phyloP scores from a whole-genome alignment of 1,284 basidiomycete species.

The Ceratobasidium sp. region DNA sequence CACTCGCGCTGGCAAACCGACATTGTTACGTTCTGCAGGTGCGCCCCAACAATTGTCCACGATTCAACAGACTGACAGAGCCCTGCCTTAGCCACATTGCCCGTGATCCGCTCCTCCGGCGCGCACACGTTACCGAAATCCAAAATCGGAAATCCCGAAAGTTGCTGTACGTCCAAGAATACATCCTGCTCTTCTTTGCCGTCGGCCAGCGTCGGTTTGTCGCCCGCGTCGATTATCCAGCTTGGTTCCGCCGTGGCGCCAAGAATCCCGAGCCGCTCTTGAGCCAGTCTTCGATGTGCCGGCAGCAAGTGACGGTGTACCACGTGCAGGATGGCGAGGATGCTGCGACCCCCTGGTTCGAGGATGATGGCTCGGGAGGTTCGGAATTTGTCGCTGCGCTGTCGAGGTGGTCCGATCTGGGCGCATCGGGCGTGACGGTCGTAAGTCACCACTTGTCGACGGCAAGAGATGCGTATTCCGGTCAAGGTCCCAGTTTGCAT shows the following conservation, averaged over 20 bases:
- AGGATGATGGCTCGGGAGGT: constrained; percentile 14
- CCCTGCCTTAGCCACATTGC: constrained; percentile 4
- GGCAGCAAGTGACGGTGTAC: constrained; percentile 18
- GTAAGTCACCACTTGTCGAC: constrained; percentile 26
- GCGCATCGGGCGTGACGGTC: constrained; percentile 14
- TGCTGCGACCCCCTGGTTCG: constrained; percentile 4
- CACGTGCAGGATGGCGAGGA: not conserved
- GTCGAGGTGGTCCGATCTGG: constrained; percentile 31
- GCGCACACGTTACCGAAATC: constrained; percentile 24
- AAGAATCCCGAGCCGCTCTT: constrained; percentile 5
- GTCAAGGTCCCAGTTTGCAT: constrained; percentile 18
- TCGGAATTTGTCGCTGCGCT: constrained; percentile 28
- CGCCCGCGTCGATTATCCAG: constrained; percentile 12
- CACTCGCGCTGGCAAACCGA: constrained; percentile 25
- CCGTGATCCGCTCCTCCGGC: constrained; percentile 26
- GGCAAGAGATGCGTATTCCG: constrained; percentile 13
- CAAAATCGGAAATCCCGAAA: constrained; percentile 29
- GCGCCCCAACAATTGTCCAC: not conserved
- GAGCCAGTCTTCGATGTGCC: not conserved
- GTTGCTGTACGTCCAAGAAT: constrained; percentile 17
- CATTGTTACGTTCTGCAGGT: constrained; percentile 35
- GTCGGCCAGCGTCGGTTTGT: constrained; percentile 23
- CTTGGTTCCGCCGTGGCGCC: not conserved
- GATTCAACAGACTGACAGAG: not conserved
- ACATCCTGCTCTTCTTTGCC: constrained; percentile 18